Conservation (phyloP, 1,139 yeast species). For the Nadsonia starkeyi-henricii region DNA sequence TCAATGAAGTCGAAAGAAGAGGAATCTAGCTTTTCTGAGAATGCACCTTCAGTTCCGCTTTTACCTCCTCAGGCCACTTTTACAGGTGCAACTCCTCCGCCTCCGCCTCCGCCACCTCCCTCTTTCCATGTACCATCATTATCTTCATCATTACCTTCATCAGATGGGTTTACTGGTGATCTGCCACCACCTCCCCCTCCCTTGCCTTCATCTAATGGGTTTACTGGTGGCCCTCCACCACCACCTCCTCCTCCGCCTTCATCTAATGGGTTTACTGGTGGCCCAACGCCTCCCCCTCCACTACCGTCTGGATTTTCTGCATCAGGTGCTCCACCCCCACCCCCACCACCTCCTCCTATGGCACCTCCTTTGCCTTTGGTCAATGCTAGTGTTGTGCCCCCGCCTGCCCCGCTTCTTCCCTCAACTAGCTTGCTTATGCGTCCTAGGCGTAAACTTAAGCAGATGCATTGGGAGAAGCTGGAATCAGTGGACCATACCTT, state of each 20-base stretch:
- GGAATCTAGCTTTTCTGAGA: too few species aligned
- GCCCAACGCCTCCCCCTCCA: slow-evolving; percentile 19
- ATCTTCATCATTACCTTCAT: slow-evolving; percentile 25
- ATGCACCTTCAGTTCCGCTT: slow-evolving; percentile 12
- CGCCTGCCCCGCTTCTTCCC: slow-evolving; percentile 15
- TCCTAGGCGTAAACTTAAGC: slow-evolving; percentile 62
- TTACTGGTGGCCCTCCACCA: slow-evolving; percentile 11
- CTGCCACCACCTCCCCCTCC: slow-evolving; percentile 15
- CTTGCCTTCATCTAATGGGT: slow-evolving; percentile 13
- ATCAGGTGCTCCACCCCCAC: slow-evolving; percentile 14
- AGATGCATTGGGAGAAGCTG: slow-evolving; percentile 90
- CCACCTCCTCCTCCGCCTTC: slow-evolving; percentile 16
- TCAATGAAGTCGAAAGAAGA: too few species aligned
- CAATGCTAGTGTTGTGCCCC: slow-evolving; percentile 9
- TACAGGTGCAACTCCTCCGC: slow-evolving; percentile 17
- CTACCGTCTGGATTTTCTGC: slow-evolving; percentile 11
- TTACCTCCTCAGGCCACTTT: slow-evolving; percentile 16
- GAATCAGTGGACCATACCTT: slow-evolving; percentile 54
- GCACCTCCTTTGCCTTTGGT: slow-evolving; percentile 13
- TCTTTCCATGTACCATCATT: slow-evolving; percentile 14
- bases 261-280: slow-evolving; percentile 7
- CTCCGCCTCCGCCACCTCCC: slow-evolving; percentile 22
- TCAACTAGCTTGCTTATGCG: slow-evolving; percentile 20
- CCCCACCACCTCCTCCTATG: slow-evolving; percentile 19
- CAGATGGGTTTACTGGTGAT: slow-evolving; percentile 13